These are phyloP conservation scores for Xylariaceae sp. DNA, from an alignment of 2,329 filamentous ascomycete species.

Conservation along the genomic window DNA sequence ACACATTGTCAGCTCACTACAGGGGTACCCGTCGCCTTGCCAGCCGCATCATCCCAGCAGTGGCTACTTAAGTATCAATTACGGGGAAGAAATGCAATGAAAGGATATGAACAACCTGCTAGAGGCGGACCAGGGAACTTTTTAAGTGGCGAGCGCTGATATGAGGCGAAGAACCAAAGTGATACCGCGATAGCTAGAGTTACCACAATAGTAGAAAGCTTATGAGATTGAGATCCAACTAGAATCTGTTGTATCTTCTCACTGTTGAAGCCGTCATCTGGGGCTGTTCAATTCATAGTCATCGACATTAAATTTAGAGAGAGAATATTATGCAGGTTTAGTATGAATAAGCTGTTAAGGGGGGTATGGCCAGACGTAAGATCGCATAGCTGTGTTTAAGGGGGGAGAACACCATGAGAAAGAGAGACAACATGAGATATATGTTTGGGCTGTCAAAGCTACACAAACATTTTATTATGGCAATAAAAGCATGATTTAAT, in stretches of 20 bases:
- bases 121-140: background rate
- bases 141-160: background rate
- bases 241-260: background rate
- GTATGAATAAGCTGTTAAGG: too few relatives aligned
- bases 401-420: too few relatives aligned
- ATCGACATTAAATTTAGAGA: background rate
- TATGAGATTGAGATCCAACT: background rate
- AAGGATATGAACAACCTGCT: background rate
- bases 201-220: background rate
- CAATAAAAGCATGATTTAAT: too few relatives aligned
- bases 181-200: background rate
- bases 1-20: background rate
- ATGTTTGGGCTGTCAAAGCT: too few relatives aligned
- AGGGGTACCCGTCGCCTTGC: background rate
- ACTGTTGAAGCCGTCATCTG: background rate
- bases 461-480: too few relatives aligned
- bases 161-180: background rate
- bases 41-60: background rate
- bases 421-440: too few relatives aligned
- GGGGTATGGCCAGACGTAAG: too few relatives aligned
- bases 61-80: background rate
- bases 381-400: too few relatives aligned
- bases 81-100: background rate
- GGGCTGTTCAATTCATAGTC: background rate
- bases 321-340: too few relatives aligned